Base-by-base conservation (phyloP, 495 filamentous ascomycete species). In the Lentithecium fluviatile region DNA sequence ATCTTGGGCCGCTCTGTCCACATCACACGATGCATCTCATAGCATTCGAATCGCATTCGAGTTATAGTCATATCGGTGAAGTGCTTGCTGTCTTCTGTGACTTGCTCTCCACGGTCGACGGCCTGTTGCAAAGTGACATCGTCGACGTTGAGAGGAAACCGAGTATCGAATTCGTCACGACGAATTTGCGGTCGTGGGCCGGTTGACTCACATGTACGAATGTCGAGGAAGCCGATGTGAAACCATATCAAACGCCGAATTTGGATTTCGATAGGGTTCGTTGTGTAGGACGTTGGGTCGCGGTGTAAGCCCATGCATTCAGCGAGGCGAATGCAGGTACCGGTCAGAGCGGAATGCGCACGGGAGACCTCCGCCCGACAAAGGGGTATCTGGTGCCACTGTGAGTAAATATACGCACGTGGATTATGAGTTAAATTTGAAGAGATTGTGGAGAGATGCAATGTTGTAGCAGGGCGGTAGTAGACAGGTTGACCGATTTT, bases 211-310 rank as follows among this genome's bases (percentile, higher is more conserved):
- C 86, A 88, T 2, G 88, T 86, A 45, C 86, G 80, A 45, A 89
- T 82, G 71, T 94, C 89, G 10, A 94, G 77, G 61, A 88, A 83
- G 69, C 84, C 89, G 13, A 92, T 73, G 61, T 85, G 80, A 70
- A 88, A 85, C 89, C 89, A 93, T 15, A 88, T 77, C 8, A 90
- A 68, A n/a, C 89, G 83, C 5, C 89, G 83, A 38, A 91, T 78
- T 45, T 91, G 87, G 5, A 83, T 82, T 60, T 90, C 88, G 6
- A 88, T 77, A 0, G 88, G 80, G 32, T 77, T 79, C 32, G 87
- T 76, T 0, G 83, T 82, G 57, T 85, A 88, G 42, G 71, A 62
- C 15, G 72, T 71, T 7, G 84, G 85, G 64, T 92, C 88, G 1
- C 85, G 76, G 68, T 90, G 84, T n/a, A 89, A 72, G 6, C 87